Base-by-base conservation (phyloP, 768 basidiomycete species). In the Lentinula guzmanii region DNA sequence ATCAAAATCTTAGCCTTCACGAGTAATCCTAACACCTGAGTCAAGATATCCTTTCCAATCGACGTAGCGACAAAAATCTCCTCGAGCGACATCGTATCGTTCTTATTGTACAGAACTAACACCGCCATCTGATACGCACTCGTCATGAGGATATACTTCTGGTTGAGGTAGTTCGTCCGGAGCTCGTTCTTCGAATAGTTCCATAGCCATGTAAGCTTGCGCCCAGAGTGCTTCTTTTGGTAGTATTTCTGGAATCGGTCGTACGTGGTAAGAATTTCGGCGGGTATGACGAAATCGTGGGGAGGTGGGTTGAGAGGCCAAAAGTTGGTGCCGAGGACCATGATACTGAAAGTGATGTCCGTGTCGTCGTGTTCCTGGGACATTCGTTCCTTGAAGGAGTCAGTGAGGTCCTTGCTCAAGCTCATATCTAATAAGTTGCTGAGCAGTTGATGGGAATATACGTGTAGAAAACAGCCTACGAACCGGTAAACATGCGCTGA, bases 171-270 rank as follows among this genome's bases (percentile, higher is more conserved):
- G 70, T 91, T 95, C 65, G 95, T 95, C 60, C 90, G 85, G 5
- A 99, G 83, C 72, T 99, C 97, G 76, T 95, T 95, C 79, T 96
- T 96, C 57, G 89, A 94, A 72, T 95, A 93, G 69, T 98, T 96
- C 97, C 97, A 99, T 10, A 98, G 76, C 96, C 96, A 99, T 0
- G 93, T 95, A 45, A 99, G 82, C 70, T 96, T 96, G 62, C 96
- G 89, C 15, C 95, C 96, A 2, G 89, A 91, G 72, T 96, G 93
- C 72, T 95, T 94, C 70, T 86, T 87, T 70, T 93, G 91, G 73
- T 98, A 98, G 79, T 94, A 98, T 63, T 87, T 85, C 63, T 87
- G 85, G 81, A 98, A 99, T 48, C 93, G 86, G 62, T 95, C 90
- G 70, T 95, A 94, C 5, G 90, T 93, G 21, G 90, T 82, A 18